Evolutionary conservation across 2,329 filamentous ascomycete species (phyloP).

Genomic region (Pseudogymnoascus pannorum): DNA sequence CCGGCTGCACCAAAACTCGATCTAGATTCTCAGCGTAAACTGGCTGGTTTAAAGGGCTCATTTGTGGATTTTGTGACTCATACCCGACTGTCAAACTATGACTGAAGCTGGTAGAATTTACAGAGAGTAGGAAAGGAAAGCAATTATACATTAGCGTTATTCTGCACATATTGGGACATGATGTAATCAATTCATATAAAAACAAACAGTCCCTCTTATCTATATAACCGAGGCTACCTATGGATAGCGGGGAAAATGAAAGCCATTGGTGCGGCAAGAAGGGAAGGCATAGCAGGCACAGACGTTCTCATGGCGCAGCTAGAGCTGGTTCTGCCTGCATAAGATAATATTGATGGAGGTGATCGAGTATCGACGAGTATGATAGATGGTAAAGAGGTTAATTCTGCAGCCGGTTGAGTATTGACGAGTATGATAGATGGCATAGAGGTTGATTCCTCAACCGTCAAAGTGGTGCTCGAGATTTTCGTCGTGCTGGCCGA

Average conservation of each 20-base stretch:
- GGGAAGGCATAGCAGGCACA: slow-evolving; percentile 2
- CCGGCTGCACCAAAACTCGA: background rate
- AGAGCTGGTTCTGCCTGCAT: background rate
- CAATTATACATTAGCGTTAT: background rate
- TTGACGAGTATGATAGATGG: background rate
- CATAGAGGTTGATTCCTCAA: background rate
- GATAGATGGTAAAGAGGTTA: slow-evolving; percentile 1
- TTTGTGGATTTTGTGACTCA: background rate
- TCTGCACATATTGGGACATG: background rate
- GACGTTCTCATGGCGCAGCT: slow-evolving; percentile 6
- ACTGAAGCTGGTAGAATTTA: background rate
- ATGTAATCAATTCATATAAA: background rate
- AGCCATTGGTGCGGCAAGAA: slow-evolving; percentile 6
- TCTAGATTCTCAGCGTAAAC: background rate
- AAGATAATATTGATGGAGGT: background rate
- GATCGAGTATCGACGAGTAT: slow-evolving; percentile 3
- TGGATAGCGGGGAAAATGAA: slow-evolving; percentile 9
- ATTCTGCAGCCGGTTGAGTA: background rate
- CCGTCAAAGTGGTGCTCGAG: slow-evolving; percentile 8
- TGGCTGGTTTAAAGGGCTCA: background rate
- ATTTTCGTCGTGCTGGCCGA: slow-evolving; percentile 6
- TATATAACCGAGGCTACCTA: background rate
- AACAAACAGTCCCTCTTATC: background rate
- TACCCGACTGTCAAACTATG: background rate
- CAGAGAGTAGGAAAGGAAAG: background rate